Evolutionary conservation across 1,139 yeast genomes (phyloP).

Genomic region (Protomyces gravidus): DNA sequence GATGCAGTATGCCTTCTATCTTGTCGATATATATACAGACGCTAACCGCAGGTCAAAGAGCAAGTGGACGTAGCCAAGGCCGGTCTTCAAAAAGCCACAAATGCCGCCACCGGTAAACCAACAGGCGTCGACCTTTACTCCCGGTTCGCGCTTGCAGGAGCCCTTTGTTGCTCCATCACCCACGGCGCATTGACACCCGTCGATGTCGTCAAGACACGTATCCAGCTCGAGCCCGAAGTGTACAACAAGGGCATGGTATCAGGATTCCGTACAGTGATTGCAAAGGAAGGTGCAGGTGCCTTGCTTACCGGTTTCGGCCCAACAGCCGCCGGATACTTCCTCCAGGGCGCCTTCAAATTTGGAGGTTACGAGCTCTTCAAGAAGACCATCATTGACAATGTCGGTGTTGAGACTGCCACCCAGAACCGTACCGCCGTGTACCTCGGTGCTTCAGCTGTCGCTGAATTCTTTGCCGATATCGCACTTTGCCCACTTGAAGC

Average conservation of each 20-base stretch:
- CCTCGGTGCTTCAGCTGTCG: constrained; percentile 72
- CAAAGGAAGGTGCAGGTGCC: constrained; percentile 59
- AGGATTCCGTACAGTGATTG: constrained; percentile 43
- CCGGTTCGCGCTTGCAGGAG: constrained; percentile 32
- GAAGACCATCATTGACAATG: constrained; percentile 54
- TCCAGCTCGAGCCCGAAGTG: constrained; percentile 31
- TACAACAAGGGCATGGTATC: constrained; percentile 31
- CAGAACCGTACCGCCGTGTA: constrained; percentile 62
- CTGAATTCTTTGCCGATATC: constrained; percentile 77
- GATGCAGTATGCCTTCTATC: neutral
- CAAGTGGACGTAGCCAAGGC: constrained; percentile 9
- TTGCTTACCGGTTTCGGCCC: constrained; percentile 74
- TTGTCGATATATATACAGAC: neutral
- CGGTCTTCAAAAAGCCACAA: constrained; percentile 10
- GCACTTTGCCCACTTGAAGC: constrained; percentile 81
- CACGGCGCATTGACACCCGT: constrained; percentile 32
- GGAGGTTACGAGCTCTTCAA: constrained; percentile 80
- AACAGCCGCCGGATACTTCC: constrained; percentile 71
- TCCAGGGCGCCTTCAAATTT: constrained; percentile 85
- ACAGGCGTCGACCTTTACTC: constrained; percentile 31
- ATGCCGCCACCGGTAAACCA: constrained; percentile 12
- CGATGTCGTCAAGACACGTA: constrained; percentile 31
- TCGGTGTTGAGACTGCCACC: constrained; percentile 55
- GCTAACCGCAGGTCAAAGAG: constrained; percentile 18
- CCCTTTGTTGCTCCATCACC: constrained; percentile 31